Percentiles rank a stretch among this genome's conserved stretches.
Conservation (phyloP, 2,329 filamentous ascomycete genomes). For the Pseudogymnoascus sp. region DNA sequence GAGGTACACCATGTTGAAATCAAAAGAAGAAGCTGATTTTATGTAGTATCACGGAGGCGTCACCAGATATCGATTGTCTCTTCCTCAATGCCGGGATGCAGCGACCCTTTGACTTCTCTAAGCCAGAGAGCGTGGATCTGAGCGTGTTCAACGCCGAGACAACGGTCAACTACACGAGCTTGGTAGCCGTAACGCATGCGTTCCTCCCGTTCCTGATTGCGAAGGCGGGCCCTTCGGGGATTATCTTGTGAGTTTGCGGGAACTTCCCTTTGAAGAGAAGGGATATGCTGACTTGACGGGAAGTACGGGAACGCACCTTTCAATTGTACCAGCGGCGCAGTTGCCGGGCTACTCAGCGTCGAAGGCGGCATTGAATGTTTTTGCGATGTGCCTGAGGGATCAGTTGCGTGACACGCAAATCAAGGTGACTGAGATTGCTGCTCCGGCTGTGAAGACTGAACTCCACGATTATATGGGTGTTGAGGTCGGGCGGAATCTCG, state of each 20-base stretch:
- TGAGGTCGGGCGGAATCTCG: slow-evolving; percentile 34
- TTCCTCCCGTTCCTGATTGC: slow-evolving; percentile 29
- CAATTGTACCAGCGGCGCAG: slow-evolving; percentile 15
- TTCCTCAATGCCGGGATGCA: slow-evolving; percentile 52
- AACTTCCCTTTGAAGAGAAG: too few relatives aligned
- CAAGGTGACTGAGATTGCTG: slow-evolving; percentile 36
- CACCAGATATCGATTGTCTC: slow-evolving; percentile 47
- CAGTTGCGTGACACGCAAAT: slow-evolving; percentile 31
- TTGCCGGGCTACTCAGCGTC: slow-evolving; percentile 36
- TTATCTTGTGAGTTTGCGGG: slow-evolving; percentile 18
- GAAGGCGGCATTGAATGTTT: slow-evolving; percentile 38
- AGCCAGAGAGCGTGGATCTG: slow-evolving; percentile 36
- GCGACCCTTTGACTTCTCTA: slow-evolving; percentile 37
- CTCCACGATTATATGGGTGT: slow-evolving; percentile 39
- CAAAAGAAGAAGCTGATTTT: background rate
- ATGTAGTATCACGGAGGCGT: slow-evolving; percentile 25
- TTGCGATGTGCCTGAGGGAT: slow-evolving; percentile 35
- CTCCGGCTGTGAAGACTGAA: slow-evolving; percentile 31
- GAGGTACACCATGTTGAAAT: background rate
- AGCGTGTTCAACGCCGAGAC: slow-evolving; percentile 31
- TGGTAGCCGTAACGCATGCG: slow-evolving; percentile 33
- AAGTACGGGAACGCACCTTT: slow-evolving; percentile 19
- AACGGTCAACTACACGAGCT: slow-evolving; percentile 35
- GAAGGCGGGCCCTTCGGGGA: slow-evolving; percentile 12
- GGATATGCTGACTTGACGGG: slow-evolving; percentile 15